Evolutionary conservation across 495 filamentous ascomycete genomes (phyloP).

Genomic region (Neurospora sp.): DNA sequence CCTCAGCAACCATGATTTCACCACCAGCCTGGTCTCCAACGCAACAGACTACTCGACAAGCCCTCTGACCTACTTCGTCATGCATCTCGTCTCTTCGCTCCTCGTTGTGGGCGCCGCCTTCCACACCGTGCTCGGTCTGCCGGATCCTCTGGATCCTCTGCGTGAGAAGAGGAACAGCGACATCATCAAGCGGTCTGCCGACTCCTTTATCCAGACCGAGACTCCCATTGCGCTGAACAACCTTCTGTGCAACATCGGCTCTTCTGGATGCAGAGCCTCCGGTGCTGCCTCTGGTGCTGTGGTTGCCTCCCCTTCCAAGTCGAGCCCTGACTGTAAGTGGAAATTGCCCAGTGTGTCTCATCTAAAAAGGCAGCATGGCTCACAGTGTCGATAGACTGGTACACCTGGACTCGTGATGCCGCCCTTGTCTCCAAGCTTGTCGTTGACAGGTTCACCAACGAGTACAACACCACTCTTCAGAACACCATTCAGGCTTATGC

Average conservation of each 20-base stretch:
- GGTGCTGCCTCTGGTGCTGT: slow-evolving; percentile 44
- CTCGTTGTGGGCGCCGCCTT: slow-evolving; percentile 38
- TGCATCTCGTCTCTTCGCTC: slow-evolving; percentile 33
- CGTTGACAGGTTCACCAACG: slow-evolving; percentile 47
- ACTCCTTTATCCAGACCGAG: slow-evolving; percentile 47
- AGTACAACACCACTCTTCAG: slow-evolving; percentile 40
- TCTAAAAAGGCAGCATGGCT: slow-evolving; percentile 1
- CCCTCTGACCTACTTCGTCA: slow-evolving; percentile 30
- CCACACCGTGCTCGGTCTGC: slow-evolving; percentile 34
- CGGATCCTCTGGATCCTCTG: slow-evolving; percentile 21
- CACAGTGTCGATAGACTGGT: slow-evolving; percentile 34
- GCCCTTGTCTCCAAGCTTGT: slow-evolving; percentile 52
- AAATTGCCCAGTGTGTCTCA: neutral
- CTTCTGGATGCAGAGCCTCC: slow-evolving; percentile 35
- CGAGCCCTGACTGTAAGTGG: slow-evolving; percentile 49
- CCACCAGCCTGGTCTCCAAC: neutral
- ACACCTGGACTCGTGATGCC: slow-evolving; percentile 67
- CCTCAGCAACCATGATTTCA: neutral
- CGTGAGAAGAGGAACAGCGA: slow-evolving; percentile 25
- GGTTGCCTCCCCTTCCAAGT: slow-evolving; percentile 52
- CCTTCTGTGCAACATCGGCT: slow-evolving; percentile 52
- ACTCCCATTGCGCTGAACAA: slow-evolving; percentile 39
- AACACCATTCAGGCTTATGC: slow-evolving; percentile 49
- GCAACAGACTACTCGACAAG: slow-evolving; percentile 6
- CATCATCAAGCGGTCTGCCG: slow-evolving; percentile 36